Evolutionary conservation across 2,329 filamentous ascomycete species (phyloP), one percentile per base, ranked within the genome.

Genomic region (Cryphonectria radicalis): DNA sequence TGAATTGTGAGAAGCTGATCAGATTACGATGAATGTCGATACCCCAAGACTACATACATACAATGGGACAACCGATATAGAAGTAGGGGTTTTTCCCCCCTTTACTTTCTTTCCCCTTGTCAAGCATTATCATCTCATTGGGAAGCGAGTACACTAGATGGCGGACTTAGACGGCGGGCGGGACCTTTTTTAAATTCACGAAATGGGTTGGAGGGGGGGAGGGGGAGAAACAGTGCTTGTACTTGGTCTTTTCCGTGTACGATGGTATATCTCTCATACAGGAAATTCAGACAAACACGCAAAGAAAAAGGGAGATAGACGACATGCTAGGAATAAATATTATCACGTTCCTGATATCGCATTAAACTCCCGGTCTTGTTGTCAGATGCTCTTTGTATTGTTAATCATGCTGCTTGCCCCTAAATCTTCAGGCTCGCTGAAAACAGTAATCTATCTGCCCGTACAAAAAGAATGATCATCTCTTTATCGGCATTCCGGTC

Each of bases 261-360:
- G 37, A 72, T 10, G 11, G 37, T 63, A 68, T 69, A 66, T 35
- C 63, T 53, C 43, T 4, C 25, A 63, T 50, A 43, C n/a, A 28
- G 42, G 43, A 55, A 11, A 22, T 4, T 32, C 32, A 32, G 32
- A 40, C 40, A 28, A 42, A 35, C 8, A n/a, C 32, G 32, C 2
- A 40, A 60, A 37, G 8, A 55, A 66, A 37, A 32, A 32, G 32
- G 32, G 62, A 37, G 42, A 46, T 55, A 42, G 32, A 69, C 22
- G 43, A 35, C 40, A 35, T 28, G 43, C n/a, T 13, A 65, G 42
- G 14, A 65, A 37, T 14, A n/a, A n/a, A 4, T 14, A 42, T 25
- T 65, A 1, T 8, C 46, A 50, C 22, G 46, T 65, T 25, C 4
- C 19, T 40, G 17, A 10, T 50, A 70, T 66, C 35, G 17, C n/a